phyloP scores from a whole-genome alignment of 768 basidiomycete species.

The Botryobasidium botryosum region DNA sequence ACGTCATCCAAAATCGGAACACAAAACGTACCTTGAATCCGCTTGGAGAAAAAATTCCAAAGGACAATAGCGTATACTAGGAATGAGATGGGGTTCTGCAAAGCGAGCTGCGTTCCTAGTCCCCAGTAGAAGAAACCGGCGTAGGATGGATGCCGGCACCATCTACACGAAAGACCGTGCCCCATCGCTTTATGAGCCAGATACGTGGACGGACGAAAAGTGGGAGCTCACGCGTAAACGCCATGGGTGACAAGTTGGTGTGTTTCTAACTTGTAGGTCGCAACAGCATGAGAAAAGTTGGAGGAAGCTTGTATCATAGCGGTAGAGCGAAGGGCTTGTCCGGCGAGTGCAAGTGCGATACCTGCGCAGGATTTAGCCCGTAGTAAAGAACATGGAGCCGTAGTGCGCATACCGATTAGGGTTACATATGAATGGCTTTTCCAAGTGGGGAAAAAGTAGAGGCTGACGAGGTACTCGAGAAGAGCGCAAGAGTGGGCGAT shows the following conservation, averaged over 20 bases:
- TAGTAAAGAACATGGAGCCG: conserved; percentile 2
- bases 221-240: conserved; percentile 55
- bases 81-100: conserved; percentile 73
- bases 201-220: neutral
- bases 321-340: conserved; percentile 63
- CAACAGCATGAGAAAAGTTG: conserved; percentile 86
- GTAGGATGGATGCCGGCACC: conserved; percentile 90
- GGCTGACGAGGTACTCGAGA: conserved; percentile 56
- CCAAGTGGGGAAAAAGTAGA: conserved; percentile 45
- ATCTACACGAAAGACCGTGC: conserved; percentile 26
- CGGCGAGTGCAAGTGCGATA: conserved; percentile 40
- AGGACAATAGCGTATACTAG: conserved; percentile 46
- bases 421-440: conserved; percentile 48
- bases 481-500: conserved; percentile 65
- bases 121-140: conserved; percentile 98
- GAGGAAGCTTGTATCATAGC: conserved; percentile 96
- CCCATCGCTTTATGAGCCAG: neutral
- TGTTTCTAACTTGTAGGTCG: conserved; percentile 47
- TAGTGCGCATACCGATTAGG: conserved; percentile 30
- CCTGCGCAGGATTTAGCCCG: conserved; percentile 28
- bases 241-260: conserved; percentile 80
- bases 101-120: conserved; percentile 75
- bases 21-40: conserved; percentile 53
- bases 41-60: conserved; percentile 72
- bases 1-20: neutral